These are phyloP conservation scores for Pelargonium australe DNA, from an alignment of 441 rosid genomes.

Conservation along the genomic window DNA sequence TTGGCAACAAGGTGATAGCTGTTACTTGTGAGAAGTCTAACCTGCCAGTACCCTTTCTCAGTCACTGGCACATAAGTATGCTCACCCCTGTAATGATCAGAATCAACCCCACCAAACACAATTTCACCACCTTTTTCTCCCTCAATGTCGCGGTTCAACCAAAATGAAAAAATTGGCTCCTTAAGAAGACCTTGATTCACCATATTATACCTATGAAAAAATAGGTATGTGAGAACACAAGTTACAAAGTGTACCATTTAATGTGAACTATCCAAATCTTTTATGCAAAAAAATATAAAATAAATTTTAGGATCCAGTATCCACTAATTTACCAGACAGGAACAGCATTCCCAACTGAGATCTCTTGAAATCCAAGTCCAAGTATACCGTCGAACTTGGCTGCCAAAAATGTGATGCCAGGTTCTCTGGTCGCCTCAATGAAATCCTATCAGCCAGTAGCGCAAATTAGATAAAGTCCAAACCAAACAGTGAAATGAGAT, in stretches of 20 bases:
- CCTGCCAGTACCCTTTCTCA: conserved; percentile 80
- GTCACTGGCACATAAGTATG: conserved; percentile 69
- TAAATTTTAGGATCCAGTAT: neutral
- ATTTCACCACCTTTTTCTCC: conserved; percentile 80
- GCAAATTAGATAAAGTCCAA: neutral
- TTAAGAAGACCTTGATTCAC: conserved; percentile 44
- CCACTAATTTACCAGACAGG: conserved; percentile 50
- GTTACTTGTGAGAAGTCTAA: conserved; percentile 12
- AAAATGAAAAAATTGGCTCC: conserved; percentile 63
- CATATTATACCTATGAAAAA: conserved; percentile 61
- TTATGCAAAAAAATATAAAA: too few relatives aligned
- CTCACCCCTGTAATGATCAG: conserved; percentile 49
- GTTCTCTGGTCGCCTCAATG: conserved; percentile 63
- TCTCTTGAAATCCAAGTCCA: conserved; percentile 79
- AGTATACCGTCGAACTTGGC: conserved; percentile 73
- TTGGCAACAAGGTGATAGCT: neutral
- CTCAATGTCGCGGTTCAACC: conserved; percentile 48
- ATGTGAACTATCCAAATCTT: neutral
- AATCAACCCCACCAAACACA: conserved; percentile 77
- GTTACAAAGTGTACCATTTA: neutral
- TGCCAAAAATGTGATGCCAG: conserved; percentile 44
- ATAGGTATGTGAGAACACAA: neutral
- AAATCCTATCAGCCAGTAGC: conserved; percentile 37
- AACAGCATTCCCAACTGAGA: conserved; percentile 56
- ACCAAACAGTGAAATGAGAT: neutral